phyloP scores from a whole-genome alignment of 140 eudicot species.

The Stevia rebaudiana region DNA sequence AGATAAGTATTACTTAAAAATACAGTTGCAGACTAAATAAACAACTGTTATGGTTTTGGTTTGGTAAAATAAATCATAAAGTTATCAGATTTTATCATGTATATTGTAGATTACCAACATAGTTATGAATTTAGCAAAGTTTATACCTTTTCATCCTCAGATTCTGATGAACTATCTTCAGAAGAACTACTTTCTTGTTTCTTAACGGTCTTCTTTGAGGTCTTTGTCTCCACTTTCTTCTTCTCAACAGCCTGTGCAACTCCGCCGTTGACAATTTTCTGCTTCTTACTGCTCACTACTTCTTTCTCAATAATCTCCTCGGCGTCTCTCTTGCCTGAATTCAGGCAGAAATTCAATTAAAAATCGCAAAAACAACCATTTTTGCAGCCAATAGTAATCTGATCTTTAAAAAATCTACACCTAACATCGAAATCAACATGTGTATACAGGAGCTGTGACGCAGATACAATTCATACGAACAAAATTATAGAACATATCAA shows the following conservation, averaged over 20 bases:
- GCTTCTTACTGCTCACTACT: conserved; percentile 58
- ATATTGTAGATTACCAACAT: background rate
- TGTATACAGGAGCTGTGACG: background rate
- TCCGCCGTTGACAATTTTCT: conserved; percentile 40
- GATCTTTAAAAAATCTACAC: background rate
- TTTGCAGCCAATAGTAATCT: background rate
- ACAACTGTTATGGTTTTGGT: background rate
- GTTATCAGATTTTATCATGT: background rate
- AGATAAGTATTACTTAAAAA: background rate
- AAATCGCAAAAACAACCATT: background rate
- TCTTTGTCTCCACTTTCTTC: conserved; percentile 38
- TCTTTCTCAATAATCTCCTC: conserved; percentile 49
- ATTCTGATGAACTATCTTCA: conserved; percentile 23
- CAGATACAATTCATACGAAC: background rate
- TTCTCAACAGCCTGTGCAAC: conserved; percentile 34
- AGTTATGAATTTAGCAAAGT: background rate
- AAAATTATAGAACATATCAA: background rate
- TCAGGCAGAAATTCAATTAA: background rate
- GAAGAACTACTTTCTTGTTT: conserved; percentile 32
- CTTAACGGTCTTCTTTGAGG: conserved; percentile 45
- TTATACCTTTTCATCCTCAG: conserved; percentile 51
- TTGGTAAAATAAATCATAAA: background rate
- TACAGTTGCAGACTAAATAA: background rate
- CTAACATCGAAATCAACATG: background rate
- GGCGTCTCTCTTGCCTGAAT: conserved; percentile 70